Evolutionary conservation across 2,329 filamentous ascomycete species (phyloP).

Genomic region (Fusarium circinatum): DNA sequence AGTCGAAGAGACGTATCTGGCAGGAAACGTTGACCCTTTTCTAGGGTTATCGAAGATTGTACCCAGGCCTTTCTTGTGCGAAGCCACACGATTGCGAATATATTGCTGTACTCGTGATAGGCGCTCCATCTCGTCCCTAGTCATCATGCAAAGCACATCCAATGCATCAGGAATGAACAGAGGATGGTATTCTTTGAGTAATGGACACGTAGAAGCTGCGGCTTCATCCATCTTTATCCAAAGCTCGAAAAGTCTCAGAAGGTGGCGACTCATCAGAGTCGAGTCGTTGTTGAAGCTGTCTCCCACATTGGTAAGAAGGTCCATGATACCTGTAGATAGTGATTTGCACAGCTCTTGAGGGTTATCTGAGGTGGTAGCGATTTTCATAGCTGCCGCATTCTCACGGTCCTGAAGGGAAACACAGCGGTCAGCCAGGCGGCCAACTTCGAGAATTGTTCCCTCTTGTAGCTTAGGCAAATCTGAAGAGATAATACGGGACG

Average conservation of each 20-base stretch:
- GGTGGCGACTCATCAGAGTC: constrained; percentile 38
- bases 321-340: background rate
- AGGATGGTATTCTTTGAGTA: constrained; percentile 63
- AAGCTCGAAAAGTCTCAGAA: constrained; percentile 65
- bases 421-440: background rate
- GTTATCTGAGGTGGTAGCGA: background rate
- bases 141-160: constrained; percentile 64
- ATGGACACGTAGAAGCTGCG: constrained; percentile 54
- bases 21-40: constrained; percentile 19
- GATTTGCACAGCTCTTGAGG: background rate
- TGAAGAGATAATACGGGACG: accelerated
- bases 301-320: constrained; percentile 1
- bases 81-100: constrained; percentile 28
- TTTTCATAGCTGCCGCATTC: accelerated
- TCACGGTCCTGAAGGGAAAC: background rate
- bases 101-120: constrained; percentile 50
- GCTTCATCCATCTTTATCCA: constrained; percentile 67
- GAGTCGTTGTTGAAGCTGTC: constrained; percentile 48
- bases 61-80: constrained; percentile 16
- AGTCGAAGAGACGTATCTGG: background rate
- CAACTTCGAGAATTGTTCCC: background rate
- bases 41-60: constrained; percentile 61
- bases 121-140: constrained; percentile 58
- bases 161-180: constrained; percentile 61
- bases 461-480: background rate